These are phyloP conservation scores for Hypoxylon lienhwacheense DNA, from an alignment of 495 filamentous ascomycete genomes.

Conservation along the genomic window DNA sequence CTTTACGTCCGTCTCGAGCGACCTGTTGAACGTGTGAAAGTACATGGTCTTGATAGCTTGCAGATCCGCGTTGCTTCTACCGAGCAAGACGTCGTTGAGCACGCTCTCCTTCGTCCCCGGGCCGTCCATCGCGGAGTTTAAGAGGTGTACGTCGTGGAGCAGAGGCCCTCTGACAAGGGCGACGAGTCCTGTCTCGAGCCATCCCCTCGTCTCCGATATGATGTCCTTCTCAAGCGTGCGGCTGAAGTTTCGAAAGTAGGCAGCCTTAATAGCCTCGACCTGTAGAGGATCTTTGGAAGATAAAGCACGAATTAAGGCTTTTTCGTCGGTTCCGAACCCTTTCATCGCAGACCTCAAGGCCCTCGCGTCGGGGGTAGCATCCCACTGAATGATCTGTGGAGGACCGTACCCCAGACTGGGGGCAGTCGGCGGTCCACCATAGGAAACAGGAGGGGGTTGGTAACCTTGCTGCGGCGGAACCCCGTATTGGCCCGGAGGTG, in stretches of 20 bases:
- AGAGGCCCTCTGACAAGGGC: conserved; percentile 77
- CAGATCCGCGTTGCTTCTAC: conserved; percentile 82
- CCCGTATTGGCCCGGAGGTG: conserved; percentile 46
- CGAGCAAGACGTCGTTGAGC: conserved; percentile 82
- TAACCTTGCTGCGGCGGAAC: conserved; percentile 40
- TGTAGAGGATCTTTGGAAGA: conserved; percentile 70
- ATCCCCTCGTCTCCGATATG: conserved; percentile 70
- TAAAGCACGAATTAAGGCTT: conserved; percentile 66
- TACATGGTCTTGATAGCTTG: conserved; percentile 78
- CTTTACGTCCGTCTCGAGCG: conserved; percentile 69
- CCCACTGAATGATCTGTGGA: conserved; percentile 63
- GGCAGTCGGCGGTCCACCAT: conserved; percentile 49
- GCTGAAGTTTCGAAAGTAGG: conserved; percentile 62
- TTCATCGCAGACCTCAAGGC: conserved; percentile 81
- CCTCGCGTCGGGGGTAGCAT: conserved; percentile 66
- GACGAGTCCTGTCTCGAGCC: conserved; percentile 70
- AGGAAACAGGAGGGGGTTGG: conserved; percentile 26
- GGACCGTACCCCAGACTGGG: conserved; percentile 66
- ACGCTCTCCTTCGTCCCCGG: conserved; percentile 82
- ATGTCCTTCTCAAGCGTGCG: conserved; percentile 74
- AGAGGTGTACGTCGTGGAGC: conserved; percentile 64
- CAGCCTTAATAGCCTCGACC: conserved; percentile 65
- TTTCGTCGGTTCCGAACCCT: conserved; percentile 87
- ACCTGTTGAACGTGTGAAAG: conserved; percentile 58
- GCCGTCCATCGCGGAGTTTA: conserved; percentile 70